Conservation (phyloP, 768 basidiomycete genomes). For the Royoungia palumana region DNA sequence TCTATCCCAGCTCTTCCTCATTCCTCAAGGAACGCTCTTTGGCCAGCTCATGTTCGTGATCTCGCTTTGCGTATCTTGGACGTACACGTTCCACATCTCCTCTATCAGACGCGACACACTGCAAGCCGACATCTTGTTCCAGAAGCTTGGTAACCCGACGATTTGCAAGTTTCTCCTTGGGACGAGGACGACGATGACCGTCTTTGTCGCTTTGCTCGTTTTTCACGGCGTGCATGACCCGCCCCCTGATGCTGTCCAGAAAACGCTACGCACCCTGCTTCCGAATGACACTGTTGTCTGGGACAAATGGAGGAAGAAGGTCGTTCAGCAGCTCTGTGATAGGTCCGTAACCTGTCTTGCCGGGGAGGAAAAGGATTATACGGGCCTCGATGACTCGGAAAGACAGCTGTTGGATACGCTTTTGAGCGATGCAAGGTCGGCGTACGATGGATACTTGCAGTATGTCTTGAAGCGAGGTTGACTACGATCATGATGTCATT, state of each 20-base stretch:
- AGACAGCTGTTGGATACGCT: constrained; percentile 11
- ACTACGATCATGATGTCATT: background rate
- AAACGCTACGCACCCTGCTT: constrained; percentile 9
- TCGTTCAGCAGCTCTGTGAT: constrained; percentile 8
- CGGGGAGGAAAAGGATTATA: background rate
- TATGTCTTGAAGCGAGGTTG: background rate
- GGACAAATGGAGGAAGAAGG: constrained; percentile 20
- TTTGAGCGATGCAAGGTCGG: constrained; percentile 15
- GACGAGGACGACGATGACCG: constrained; percentile 17
- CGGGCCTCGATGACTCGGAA: background rate
- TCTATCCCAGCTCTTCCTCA: constrained; percentile 31
- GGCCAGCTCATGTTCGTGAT: constrained; percentile 36
- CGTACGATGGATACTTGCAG: constrained; percentile 8
- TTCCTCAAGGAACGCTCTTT: constrained; percentile 31
- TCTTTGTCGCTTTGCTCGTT: constrained; percentile 13
- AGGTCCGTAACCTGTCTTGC: constrained; percentile 3
- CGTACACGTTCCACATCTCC: constrained; percentile 29
- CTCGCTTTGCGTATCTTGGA: constrained; percentile 33
- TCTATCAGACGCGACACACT: constrained; percentile 28
- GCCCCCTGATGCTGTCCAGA: constrained; percentile 1
- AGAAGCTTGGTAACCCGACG: constrained; percentile 9
- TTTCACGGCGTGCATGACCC: constrained; percentile 8
- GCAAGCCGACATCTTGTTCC: constrained; percentile 22
- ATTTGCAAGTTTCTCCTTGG: constrained; percentile 10
- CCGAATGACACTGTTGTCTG: constrained; percentile 23